Conservation (phyloP, 495 filamentous ascomycete species). For the Penicillium angulare region DNA sequence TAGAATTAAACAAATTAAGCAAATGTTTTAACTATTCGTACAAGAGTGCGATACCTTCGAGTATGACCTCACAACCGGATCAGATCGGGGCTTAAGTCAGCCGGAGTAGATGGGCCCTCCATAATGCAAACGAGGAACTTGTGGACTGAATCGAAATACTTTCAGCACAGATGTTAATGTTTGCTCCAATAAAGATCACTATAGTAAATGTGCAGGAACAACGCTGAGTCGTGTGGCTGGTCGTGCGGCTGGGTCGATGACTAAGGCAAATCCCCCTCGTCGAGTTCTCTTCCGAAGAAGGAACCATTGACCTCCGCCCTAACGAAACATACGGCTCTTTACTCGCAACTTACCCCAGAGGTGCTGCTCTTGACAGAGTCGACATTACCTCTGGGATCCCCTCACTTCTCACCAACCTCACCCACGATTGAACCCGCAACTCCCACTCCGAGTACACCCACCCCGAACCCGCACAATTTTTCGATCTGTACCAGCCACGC, state of each 20-base stretch:
- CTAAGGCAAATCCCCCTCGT: conserved; percentile 27
- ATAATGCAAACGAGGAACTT: not conserved
- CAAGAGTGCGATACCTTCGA: not conserved
- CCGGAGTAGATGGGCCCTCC: not conserved
- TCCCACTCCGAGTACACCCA: conserved; percentile 10
- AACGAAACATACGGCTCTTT: conserved; percentile 6
- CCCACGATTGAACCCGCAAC: conserved; percentile 20
- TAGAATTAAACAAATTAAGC: too few relatives aligned
- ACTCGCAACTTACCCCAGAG: conserved; percentile 17
- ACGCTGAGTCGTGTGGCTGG: not conserved
- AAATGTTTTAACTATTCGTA: too few relatives aligned
- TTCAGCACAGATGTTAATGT: not conserved
- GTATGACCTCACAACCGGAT: not conserved
- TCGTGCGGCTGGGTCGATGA: conserved; percentile 23
- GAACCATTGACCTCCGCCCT: conserved; percentile 13
- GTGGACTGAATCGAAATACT: not conserved
- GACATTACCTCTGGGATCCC: conserved; percentile 20
- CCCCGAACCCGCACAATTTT: conserved; percentile 20
- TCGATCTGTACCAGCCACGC: conserved; percentile 14
- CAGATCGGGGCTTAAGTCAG: conserved; percentile 12
- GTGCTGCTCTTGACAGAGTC: conserved; percentile 15
- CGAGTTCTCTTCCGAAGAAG: conserved; percentile 32
- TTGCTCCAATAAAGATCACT: not conserved
- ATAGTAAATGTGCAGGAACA: not conserved
- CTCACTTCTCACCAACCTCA: not conserved